Percentiles rank a stretch among this genome's conserved stretches.
phyloP scores from a whole-genome alignment of 2,329 filamentous ascomycete species.

The Penicillium expansum region DNA sequence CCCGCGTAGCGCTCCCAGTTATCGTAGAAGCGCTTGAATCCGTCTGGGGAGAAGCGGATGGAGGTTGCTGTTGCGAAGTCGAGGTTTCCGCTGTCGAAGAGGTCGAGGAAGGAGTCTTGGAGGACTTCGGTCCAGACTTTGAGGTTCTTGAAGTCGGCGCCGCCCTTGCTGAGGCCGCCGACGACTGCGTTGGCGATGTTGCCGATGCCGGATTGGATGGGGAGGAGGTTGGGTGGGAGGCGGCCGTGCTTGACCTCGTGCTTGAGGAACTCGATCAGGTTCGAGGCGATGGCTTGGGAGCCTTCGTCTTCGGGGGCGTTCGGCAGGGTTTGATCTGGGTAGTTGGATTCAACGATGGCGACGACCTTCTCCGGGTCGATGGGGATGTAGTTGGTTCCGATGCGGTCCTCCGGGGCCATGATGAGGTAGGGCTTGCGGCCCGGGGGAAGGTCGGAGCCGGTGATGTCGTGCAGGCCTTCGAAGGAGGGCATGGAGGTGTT shows the following conservation, averaged over 20 bases:
- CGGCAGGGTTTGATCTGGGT: constrained; percentile 71
- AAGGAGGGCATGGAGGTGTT: constrained; percentile 83
- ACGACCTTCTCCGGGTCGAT: constrained; percentile 82
- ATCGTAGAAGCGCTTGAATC: constrained; percentile 87
- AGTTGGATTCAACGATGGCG: constrained; percentile 79
- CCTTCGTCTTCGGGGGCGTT: constrained; percentile 73
- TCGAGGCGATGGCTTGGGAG: constrained; percentile 69
- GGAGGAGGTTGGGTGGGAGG: constrained; percentile 72
- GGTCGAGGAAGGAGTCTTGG: constrained; percentile 88
- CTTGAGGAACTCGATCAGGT: constrained; percentile 82
- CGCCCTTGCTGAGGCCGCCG: constrained; percentile 69
- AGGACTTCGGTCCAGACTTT: constrained; percentile 93
- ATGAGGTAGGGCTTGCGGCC: constrained; percentile 80
- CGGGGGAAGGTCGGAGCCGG: constrained; percentile 80
- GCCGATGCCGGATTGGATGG: constrained; percentile 83
- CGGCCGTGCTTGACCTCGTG: constrained; percentile 78
- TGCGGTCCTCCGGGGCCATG: constrained; percentile 80
- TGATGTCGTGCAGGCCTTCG: constrained; percentile 87
- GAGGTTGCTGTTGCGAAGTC: constrained; percentile 89
- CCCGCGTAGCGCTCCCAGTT: constrained; percentile 76
- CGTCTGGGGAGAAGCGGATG: constrained; percentile 85
- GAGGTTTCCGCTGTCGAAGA: constrained; percentile 82
- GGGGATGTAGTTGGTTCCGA: constrained; percentile 77
- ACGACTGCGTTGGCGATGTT: constrained; percentile 93
- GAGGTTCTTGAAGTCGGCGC: constrained; percentile 78